Evolutionary conservation across 495 filamentous ascomycete genomes (phyloP).

Genomic region (Penicillium antarcticum): DNA sequence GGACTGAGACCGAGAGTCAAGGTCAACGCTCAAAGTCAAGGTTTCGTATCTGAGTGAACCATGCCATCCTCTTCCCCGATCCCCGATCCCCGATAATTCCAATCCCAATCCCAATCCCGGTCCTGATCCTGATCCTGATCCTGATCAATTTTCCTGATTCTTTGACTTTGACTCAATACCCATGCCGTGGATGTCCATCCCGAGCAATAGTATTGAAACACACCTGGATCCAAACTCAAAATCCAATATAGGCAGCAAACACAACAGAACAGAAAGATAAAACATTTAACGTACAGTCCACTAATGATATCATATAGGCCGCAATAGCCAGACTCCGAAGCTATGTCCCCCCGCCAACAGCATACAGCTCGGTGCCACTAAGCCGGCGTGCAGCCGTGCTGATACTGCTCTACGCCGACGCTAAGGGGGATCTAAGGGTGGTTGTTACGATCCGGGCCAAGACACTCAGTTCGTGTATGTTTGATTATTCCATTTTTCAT

Average conservation of each 20-base stretch:
- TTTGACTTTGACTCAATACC: too few relatives aligned
- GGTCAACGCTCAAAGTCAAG: background rate
- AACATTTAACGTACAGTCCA: background rate
- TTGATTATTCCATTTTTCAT: slow-evolving; percentile 1
- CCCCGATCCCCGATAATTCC: background rate
- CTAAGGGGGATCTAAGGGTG: slow-evolving; percentile 69
- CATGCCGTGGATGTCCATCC: too few relatives aligned
- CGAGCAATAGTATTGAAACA: too few relatives aligned
- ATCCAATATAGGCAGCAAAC: background rate
- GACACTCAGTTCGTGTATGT: slow-evolving; percentile 60
- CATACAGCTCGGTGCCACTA: slow-evolving; percentile 63
- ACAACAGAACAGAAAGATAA: background rate
- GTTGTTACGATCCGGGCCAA: slow-evolving; percentile 85
- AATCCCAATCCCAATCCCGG: too few relatives aligned
- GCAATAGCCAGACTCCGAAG: slow-evolving; percentile 73
- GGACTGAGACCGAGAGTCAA: background rate
- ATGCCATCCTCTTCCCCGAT: background rate
- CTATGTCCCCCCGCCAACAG: slow-evolving; percentile 60
- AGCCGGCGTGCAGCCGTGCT: slow-evolving; percentile 77
- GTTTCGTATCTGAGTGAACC: background rate
- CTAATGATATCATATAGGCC: slow-evolving; percentile 43
- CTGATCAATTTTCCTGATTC: too few relatives aligned
- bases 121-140: too few relatives aligned
- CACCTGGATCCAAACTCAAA: too few relatives aligned
- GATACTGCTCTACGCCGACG: slow-evolving; percentile 80